Base-by-base conservation (phyloP, 768 basidiomycete genomes). In the Amanita thiersii region DNA sequence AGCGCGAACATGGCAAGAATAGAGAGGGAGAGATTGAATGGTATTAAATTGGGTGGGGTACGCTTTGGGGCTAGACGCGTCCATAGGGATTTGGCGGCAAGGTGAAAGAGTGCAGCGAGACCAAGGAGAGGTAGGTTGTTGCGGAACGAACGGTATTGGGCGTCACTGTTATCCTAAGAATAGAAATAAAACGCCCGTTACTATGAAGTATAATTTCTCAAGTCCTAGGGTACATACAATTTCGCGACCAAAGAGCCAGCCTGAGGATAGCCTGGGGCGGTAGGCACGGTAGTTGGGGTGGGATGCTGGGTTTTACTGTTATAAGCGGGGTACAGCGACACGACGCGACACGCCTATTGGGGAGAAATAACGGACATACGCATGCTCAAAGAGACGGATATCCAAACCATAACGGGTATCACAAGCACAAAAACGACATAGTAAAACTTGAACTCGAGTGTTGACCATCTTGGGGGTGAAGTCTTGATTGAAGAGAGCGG, bases 121-220 rank as follows among this genome's bases (percentile, higher is more conserved):
- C 69, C 52, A 3, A 98, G 71, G 4, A 79, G 58, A 4, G 81
- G 75, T 34, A 97, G 56, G 56, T 91, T 88, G 51, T 73, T 69
- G 28, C 96, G 77, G 60, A 99, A 96, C 2, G 79, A 73, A 18
- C 84, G 83, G 56, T 92, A 97, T 65, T 98, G 96, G 0, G 71
- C 65, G 53, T 98, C 96, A 48, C 87, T 90, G 54, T 84, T 87
- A 60, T 99, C 96, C 94, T 97, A 48, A 7, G 25, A 36, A 26
- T 30, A 23, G 18, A 37, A 24, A 46, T 37, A 46, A 18, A 38
- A 47, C 24, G 43, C 41, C 24, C 32, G 34, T 11, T 25, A 9
- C 35, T 26, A 25, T 18, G 9, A 17, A n/a, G 39, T 41, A 42
- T 30, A 18, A 32, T 31, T 23, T 28, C 35, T 35, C 38, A 37